phyloP scores from a whole-genome alignment of 257 asterid genomes.

The Oldenlandia corymbosa region DNA sequence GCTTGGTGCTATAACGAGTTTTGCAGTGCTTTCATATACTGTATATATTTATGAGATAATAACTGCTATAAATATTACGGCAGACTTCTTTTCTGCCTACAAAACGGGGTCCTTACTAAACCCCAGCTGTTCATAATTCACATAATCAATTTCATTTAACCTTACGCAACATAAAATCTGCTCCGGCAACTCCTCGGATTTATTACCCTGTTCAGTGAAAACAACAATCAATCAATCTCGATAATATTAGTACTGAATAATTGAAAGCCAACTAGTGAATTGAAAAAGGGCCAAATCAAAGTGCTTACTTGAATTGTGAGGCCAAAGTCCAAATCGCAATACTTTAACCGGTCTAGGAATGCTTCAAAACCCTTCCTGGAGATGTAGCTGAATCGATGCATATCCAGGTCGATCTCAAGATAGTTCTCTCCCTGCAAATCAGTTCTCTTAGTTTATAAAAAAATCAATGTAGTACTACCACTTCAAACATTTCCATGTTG shows the following conservation, averaged over 20 bases:
- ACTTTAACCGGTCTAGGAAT: slow-evolving; percentile 76
- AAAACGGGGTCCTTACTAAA: slow-evolving; percentile 35
- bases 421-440: slow-evolving; percentile 72
- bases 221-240: not conserved
- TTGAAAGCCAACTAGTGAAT: not conserved
- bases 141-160: slow-evolving; percentile 76
- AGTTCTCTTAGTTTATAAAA: not conserved
- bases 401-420: slow-evolving; percentile 88
- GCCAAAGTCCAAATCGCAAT: slow-evolving; percentile 75
- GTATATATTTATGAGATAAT: too few relatives aligned
- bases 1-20: too few relatives aligned
- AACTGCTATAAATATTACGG: too few relatives aligned
- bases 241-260: slow-evolving; percentile 8
- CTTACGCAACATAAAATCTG: slow-evolving; percentile 81
- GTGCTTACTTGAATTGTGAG: slow-evolving; percentile 87
- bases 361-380: slow-evolving; percentile 79
- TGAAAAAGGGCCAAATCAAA: too few relatives aligned
- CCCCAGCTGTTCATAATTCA: slow-evolving; percentile 67
- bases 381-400: slow-evolving; percentile 93
- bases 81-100: slow-evolving; percentile 26
- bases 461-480: too few relatives aligned
- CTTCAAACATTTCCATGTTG: not conserved
- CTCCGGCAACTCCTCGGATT: slow-evolving; percentile 93
- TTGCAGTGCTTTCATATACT: too few relatives aligned
- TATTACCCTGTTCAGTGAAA: slow-evolving; percentile 63